phyloP scores from a whole-genome alignment of 164 flowering plant species.

The Vitis rotundifolia region DNA sequence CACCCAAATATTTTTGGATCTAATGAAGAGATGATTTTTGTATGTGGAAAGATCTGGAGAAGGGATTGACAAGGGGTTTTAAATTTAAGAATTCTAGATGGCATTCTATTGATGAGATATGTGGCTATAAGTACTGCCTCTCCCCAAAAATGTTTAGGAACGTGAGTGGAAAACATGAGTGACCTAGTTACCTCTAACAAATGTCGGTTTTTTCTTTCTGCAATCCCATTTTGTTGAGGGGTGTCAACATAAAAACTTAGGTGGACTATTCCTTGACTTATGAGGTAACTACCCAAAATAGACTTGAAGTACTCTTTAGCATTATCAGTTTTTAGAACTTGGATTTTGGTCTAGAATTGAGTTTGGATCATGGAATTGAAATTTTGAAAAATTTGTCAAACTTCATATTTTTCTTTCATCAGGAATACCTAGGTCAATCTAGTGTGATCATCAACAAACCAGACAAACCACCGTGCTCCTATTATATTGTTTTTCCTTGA shows the following conservation, averaged over 20 bases:
- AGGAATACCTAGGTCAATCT: not conserved
- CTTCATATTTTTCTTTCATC: not conserved
- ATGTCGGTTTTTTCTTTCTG: no score
- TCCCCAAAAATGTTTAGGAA: not conserved
- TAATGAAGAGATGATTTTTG: not conserved
- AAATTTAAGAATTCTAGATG: not conserved
- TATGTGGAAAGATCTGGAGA: not conserved
- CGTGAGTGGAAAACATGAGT: no score
- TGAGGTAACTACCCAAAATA: no score
- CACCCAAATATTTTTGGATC: no score
- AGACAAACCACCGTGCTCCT: not conserved
- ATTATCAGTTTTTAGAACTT: not conserved
- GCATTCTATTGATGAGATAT: not conserved
- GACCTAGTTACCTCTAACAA: no score
- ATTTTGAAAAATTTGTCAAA: no score
- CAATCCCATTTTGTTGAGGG: no score
- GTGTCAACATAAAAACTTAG: no score
- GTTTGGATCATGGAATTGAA: not conserved
- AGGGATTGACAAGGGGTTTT: not conserved
- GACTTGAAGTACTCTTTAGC: no score
- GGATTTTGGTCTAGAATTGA: not conserved
- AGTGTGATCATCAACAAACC: not conserved
- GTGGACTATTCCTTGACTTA: no score
- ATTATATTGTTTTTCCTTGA: not conserved
- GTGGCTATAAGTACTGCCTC: not conserved